Percentiles rank a stretch among this genome's conserved stretches.
phyloP scores from a whole-genome alignment of 768 basidiomycete genomes.

The Floccularia luteovirens region DNA sequence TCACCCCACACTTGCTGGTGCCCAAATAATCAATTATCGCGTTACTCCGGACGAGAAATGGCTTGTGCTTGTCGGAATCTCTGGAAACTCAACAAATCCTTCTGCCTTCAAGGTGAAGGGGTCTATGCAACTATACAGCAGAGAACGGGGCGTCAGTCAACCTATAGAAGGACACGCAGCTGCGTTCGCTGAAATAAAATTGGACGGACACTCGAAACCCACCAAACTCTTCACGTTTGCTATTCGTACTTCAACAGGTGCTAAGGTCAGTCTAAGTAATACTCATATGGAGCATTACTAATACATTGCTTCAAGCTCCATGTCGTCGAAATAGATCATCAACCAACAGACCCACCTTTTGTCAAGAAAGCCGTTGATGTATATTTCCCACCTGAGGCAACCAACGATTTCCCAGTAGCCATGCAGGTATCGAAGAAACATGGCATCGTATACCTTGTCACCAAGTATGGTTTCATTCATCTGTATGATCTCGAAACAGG shows the following conservation, averaged over 20 bases:
- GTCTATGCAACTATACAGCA: conserved; percentile 93
- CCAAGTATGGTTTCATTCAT: conserved; percentile 99
- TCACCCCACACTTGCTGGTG: conserved; percentile 86
- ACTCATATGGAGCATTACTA: neutral
- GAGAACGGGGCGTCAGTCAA: conserved; percentile 89
- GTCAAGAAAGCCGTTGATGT: conserved; percentile 98
- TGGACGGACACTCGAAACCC: conserved; percentile 77
- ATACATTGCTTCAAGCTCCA: conserved; percentile 59
- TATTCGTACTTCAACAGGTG: conserved; percentile 93
- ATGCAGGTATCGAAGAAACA: conserved; percentile 99
- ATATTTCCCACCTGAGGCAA: conserved; percentile 97
- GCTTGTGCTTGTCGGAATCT: conserved; percentile 94
- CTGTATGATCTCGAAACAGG: conserved; percentile 97
- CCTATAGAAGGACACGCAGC: conserved; percentile 99
- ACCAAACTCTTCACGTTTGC: conserved; percentile 95
- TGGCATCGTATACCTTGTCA: conserved; percentile 95
- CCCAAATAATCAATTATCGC: conserved; percentile 99
- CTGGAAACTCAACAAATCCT: conserved; percentile 86
- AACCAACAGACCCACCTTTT: conserved; percentile 87
- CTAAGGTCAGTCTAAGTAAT: conserved; percentile 60
- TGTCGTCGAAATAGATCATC: conserved; percentile 96
- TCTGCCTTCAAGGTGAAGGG: conserved; percentile 99
- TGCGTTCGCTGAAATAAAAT: conserved; percentile 86
- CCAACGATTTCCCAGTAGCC: conserved; percentile 97
- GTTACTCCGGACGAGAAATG: conserved; percentile 91